These are phyloP conservation scores for Irpex lacteus DNA, from an alignment of 1,284 basidiomycete genomes.

Conservation along the genomic window DNA sequence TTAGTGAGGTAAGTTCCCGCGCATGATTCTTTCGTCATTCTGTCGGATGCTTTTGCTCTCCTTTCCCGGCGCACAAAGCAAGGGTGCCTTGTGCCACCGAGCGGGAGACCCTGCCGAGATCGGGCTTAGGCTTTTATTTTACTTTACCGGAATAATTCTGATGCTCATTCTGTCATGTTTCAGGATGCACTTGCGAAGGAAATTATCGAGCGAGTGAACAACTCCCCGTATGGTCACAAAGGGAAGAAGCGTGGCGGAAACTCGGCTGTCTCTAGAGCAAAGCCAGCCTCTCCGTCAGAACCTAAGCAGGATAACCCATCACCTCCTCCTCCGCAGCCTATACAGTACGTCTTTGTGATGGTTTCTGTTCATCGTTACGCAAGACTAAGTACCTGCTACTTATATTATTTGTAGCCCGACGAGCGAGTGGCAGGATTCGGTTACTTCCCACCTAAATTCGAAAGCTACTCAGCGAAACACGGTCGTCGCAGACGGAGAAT, in stretches of 20 bases:
- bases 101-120: neutral
- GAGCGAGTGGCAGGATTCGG: slow-evolving; percentile 76
- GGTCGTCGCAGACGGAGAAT: slow-evolving; percentile 20
- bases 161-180: slow-evolving; percentile 10
- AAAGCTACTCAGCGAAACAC: slow-evolving; percentile 25
- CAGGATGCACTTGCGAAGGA: slow-evolving; percentile 72
- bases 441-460: slow-evolving; percentile 36
- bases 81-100: neutral
- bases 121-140: neutral
- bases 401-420: slow-evolving; percentile 50
- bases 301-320: slow-evolving; percentile 27
- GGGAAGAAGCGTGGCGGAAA: slow-evolving; percentile 45
- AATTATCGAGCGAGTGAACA: slow-evolving; percentile 73
- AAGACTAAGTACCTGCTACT: neutral
- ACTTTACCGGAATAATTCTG: slow-evolving; percentile 1
- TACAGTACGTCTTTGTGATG: slow-evolving; percentile 46
- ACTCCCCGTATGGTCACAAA: slow-evolving; percentile 71
- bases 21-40: neutral
- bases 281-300: slow-evolving; percentile 20
- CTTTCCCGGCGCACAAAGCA: neutral
- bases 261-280: slow-evolving; percentile 20
- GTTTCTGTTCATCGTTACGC: slow-evolving; percentile 1
- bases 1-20: slow-evolving; percentile 39
- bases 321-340: slow-evolving; percentile 42
- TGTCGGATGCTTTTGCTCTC: neutral